phyloP scores from a whole-genome alignment of 768 basidiomycete genomes.

The Pholiota microspora region DNA sequence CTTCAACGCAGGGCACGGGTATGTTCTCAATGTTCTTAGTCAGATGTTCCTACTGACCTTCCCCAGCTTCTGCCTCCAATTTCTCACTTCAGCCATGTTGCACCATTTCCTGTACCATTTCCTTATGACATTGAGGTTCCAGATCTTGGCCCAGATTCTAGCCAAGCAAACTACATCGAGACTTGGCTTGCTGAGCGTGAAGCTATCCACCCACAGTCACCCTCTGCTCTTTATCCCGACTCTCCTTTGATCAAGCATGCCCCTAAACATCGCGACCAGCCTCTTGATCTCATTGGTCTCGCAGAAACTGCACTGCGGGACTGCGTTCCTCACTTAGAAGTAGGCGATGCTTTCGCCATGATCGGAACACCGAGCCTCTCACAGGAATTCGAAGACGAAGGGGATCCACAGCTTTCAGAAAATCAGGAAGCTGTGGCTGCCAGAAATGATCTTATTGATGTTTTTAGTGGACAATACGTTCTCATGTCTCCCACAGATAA shows the following conservation, averaged over 20 bases:
- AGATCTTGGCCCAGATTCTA: conserved; percentile 37
- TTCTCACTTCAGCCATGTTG: conserved; percentile 77
- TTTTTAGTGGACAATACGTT: conserved; percentile 75
- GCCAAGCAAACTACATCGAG: conserved; percentile 61
- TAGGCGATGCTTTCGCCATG: conserved; percentile 75
- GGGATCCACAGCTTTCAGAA: conserved; percentile 28
- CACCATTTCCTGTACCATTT: conserved; percentile 81
- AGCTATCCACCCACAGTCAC: conserved; percentile 34
- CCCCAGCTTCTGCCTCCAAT: conserved; percentile 43
- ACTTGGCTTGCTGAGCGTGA: conserved; percentile 73
- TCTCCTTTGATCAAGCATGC: conserved; percentile 47
- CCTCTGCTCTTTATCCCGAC: conserved; percentile 21
- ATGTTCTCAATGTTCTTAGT: conserved; percentile 4
- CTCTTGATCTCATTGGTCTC: conserved; percentile 66
- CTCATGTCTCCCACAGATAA: conserved; percentile 48
- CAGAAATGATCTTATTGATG: conserved; percentile 73
- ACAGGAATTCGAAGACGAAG: conserved; percentile 34
- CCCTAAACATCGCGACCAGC: conserved; percentile 48
- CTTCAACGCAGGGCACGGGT: conserved; percentile 66
- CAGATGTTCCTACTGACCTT: conserved; percentile 1
- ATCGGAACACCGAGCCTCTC: conserved; percentile 62
- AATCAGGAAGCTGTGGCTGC: conserved; percentile 38
- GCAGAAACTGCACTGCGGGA: conserved; percentile 68
- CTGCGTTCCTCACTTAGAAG: conserved; percentile 80
- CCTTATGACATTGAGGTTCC: conserved; percentile 72